phyloP scores from a whole-genome alignment of 1,284 basidiomycete species.

The Phylloporus gajari region DNA sequence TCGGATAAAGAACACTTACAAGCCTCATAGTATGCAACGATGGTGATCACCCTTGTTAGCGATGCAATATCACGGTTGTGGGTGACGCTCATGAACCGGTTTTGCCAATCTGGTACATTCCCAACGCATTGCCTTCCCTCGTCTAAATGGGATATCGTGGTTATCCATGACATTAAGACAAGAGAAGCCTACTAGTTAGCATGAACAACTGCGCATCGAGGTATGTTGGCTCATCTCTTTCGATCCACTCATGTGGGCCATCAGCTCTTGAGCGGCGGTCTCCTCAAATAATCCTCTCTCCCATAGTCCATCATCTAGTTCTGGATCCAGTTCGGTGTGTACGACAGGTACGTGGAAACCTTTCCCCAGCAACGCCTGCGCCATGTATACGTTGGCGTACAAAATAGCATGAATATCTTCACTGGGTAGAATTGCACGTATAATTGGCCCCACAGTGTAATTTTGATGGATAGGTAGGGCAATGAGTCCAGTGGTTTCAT shows the following conservation, averaged over 20 bases:
- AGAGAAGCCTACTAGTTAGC: constrained; percentile 7
- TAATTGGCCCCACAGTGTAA: not conserved
- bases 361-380: constrained; percentile 37
- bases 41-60: constrained; percentile 32
- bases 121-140: constrained; percentile 36
- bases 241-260: no score
- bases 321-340: constrained; percentile 8
- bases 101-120: constrained; percentile 22
- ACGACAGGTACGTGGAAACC: constrained; percentile 39
- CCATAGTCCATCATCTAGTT: constrained; percentile 30
- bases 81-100: constrained; percentile 25
- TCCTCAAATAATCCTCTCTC: constrained; percentile 41
- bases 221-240: no score
- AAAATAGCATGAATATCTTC: constrained; percentile 39
- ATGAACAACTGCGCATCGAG: no score
- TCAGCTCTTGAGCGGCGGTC: constrained; percentile 28
- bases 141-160: no score
- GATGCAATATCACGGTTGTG: not conserved
- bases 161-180: no score
- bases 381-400: constrained; percentile 36
- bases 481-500: no score
- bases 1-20: constrained; percentile 21
- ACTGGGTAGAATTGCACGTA: not conserved
- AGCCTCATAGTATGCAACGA: constrained; percentile 38
- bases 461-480: not conserved